phyloP scores from a whole-genome alignment of 2,329 filamentous ascomycete species.

The Teratosphaeria nubilosa region DNA sequence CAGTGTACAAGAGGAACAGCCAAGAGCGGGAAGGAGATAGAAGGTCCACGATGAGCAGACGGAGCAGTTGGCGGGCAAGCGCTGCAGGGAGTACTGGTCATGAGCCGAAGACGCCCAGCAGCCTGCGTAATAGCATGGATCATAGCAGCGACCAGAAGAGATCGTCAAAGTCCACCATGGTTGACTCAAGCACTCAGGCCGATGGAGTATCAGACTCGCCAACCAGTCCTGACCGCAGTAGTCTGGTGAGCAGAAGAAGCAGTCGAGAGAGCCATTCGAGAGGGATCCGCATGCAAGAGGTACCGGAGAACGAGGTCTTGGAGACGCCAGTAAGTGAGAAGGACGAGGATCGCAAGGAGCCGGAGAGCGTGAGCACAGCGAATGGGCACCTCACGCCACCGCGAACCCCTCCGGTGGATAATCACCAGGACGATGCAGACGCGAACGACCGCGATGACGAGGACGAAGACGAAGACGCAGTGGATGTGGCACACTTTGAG shows the following conservation, averaged over 20 bases:
- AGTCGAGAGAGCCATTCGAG: conserved; percentile 5
- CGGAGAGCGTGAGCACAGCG: conserved; percentile 4
- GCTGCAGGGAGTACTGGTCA: conserved; percentile 6
- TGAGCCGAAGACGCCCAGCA: conserved; percentile 20
- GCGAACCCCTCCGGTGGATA: conserved; percentile 15
- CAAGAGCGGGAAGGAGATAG: conserved; percentile 25
- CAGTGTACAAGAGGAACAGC: conserved; percentile 54
- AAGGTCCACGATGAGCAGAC: conserved; percentile 32
- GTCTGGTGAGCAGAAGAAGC: conserved; percentile 13
- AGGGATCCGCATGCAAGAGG: conserved; percentile 13
- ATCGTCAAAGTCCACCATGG: conserved; percentile 11
- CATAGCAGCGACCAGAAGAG: conserved; percentile 3
- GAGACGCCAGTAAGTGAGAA: conserved; percentile 1
- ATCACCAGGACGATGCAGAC: conserved; percentile 1
- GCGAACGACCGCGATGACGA: conserved; percentile 27
- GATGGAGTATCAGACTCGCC: conserved; percentile 14
- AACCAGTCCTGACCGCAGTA: conserved; percentile 8
- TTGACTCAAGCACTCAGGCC: conserved; percentile 23
- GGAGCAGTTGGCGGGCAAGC: conserved; percentile 53
- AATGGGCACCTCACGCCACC: conserved; percentile 26
- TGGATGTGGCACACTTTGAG: conserved; percentile 39
- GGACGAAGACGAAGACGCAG: conserved; percentile 31
- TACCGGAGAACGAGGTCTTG: conserved; percentile 20
- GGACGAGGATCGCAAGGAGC: conserved; percentile 1
- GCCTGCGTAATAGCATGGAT: conserved; percentile 21